Evolutionary conservation across 139 green algal genomes (phyloP), one percentile per base, ranked within the genome.

Genomic region (Gonium pectorale): DNA sequence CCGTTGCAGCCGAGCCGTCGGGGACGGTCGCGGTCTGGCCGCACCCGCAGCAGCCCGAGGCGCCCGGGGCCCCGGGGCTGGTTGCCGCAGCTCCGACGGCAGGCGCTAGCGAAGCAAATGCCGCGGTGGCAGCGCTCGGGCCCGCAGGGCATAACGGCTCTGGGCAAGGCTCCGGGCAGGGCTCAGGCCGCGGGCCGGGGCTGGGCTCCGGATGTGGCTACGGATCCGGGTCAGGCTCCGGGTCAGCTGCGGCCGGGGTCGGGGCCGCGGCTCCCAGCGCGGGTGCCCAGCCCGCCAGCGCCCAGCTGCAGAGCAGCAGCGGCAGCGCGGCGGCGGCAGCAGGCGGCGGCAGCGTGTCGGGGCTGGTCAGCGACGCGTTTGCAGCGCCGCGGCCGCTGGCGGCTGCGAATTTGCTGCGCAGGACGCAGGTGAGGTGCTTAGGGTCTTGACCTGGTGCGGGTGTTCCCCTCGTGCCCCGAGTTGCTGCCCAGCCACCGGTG

Each of bases 381-480:
- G 54, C 26, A 31, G 80, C 80, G 26, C 37, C 40, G 21, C 60
- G 51, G 81, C 41, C 51, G 9, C 56, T 26, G 71, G 15, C 26
- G 31, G 40, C 24, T 29, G 60, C n/a, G 31, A 86, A 77, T 33
- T 49, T 74, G 33, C 63, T 85, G 44, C 63, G 63, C 2, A 33
- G 63, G 2, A 74, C 78, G 46, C 56, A 73, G 77, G 49, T 67
- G 22, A 13, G 43, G 40, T 49, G n/a, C n/a, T n/a, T n/a, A n/a
- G n/a, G 19, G 27, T 13, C 49, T 67, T 56, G 41, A 78, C 29
- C 54, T 13, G 13, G 49, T 17, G 13, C 13, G 13, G 49, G 86
- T 90, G 31, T 59, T 89, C 66, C 83, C 70, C 2, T 77, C 81
- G 56, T n/a, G n/a, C n/a, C n/a, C n/a, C n/a, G n/a, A n/a, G n/a